Evolutionary conservation across 176 grass and related monocot species (phyloP), one percentile per base, ranked within the genome.

Genomic region (Avena eriantha): DNA sequence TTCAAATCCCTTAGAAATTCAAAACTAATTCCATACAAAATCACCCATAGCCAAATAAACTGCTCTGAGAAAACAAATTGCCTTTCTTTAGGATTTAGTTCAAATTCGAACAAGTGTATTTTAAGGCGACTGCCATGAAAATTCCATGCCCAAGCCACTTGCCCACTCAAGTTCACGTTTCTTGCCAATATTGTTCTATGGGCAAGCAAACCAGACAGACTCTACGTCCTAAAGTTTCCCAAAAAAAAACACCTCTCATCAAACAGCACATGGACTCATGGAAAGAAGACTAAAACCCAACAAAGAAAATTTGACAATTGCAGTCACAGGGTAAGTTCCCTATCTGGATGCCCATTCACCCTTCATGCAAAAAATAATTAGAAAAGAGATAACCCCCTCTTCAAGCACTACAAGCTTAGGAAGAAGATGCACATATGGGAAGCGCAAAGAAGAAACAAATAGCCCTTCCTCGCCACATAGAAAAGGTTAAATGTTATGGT

Each of bases 261-360:
- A 23, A 79, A 26, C 58, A 82, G 55, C 76, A 43, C 19, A 70
- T n/a, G 15, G 22, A 19, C 53, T 53, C 85, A 80, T 35, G 15
- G 47, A 61, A 4, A 19, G 49, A 9, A 48, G 83, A 34, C 67
- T 77, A 69, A 10, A 46, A 70, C 3, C 54, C 10, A 17, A 17
- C 10, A 60, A 60, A 17, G 5, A 65, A 67, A 11, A 1, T 21
- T 17, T 21, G 29, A 57, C n/a, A 73, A 23, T 13, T 16, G 45
- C 36, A 41, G 17, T 43, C 56, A 35, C 21, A 43, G 35, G 34
- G n/a, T 45, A 79, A 79, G 35, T 39, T 31, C 50, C 17, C 16
- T 31, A 15, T 51, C 70, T 14, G 7, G 45, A 31, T 14, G 73
- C 31, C 47, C 23, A 75, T 49, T 50, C 49, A 54, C 4, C 23